phyloP scores from a whole-genome alignment of 2,329 filamentous ascomycete genomes.

The Penicillium glabrum region DNA sequence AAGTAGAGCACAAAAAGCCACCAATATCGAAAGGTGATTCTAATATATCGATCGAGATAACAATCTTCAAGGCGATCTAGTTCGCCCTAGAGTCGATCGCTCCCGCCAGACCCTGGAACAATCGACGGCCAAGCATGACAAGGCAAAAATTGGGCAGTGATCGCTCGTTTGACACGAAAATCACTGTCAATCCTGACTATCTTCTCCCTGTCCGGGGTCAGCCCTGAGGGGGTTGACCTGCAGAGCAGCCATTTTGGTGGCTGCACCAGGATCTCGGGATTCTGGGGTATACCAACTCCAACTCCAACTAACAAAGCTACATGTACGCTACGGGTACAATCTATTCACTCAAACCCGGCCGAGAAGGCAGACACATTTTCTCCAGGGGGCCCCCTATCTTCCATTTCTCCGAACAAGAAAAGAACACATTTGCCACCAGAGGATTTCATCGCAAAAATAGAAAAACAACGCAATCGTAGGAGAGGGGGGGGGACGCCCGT shows the following conservation, averaged over 20 bases:
- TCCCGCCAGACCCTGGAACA: conserved; percentile 11
- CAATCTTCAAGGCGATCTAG: not conserved
- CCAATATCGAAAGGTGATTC: not conserved
- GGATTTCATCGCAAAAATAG: conserved; percentile 4
- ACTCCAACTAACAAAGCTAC: not conserved
- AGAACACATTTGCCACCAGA: conserved; percentile 5
- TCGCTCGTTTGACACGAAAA: conserved; percentile 19
- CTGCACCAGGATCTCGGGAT: not conserved
- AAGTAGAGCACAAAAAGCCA: not conserved
- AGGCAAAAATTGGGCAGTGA: conserved; percentile 18
- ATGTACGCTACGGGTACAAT: not conserved
- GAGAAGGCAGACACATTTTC: not conserved
- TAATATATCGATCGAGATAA: not conserved
- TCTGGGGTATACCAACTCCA: not conserved
- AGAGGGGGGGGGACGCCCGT: not conserved
- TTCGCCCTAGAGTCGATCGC: conserved; percentile 17
- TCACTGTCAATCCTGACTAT: conserved; percentile 26
- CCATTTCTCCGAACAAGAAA: not conserved
- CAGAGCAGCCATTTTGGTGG: conserved; percentile 1
- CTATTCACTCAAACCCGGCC: not conserved
- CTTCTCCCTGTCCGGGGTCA: conserved; percentile 13
- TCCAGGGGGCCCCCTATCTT: not conserved
- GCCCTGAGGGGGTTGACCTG: conserved; percentile 6
- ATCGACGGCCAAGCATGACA: conserved; percentile 21
- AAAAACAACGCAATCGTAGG: conserved; percentile 4